Evolutionary conservation across 352 stramenopile species (phyloP).

Genomic region (Blastocystis sp.): DNA sequence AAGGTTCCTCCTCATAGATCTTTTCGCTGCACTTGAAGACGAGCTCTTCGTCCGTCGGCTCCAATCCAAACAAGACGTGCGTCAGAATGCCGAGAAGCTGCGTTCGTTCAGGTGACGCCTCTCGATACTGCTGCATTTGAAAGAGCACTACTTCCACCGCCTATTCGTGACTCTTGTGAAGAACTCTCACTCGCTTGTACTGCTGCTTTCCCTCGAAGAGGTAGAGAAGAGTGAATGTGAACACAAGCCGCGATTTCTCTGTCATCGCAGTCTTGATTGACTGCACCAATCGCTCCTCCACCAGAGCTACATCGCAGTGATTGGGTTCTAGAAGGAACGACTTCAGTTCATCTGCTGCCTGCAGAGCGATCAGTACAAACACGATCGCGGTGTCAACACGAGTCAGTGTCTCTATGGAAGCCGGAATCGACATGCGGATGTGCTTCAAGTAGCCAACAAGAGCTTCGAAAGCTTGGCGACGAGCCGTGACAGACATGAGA

Average conservation of each 20-base stretch:
- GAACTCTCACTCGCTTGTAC: neutral
- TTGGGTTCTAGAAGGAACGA: neutral
- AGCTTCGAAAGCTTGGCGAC: conserved; percentile 14
- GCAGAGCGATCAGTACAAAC: neutral
- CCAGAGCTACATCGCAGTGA: neutral
- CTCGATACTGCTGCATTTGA: neutral
- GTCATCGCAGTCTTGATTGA: neutral
- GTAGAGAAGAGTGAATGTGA: conserved; percentile 23
- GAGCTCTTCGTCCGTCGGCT: conserved; percentile 1
- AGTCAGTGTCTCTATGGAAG: neutral
- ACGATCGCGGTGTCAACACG: neutral
- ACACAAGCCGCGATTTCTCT: neutral
- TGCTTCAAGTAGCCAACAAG: neutral
- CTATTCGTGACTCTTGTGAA: neutral
- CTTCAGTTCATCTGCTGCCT: neutral
- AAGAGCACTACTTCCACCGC: conserved; percentile 46
- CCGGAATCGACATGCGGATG: neutral
- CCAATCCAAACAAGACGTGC: conserved; percentile 24
- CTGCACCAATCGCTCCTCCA: conserved; percentile 28
- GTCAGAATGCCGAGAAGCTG: conserved; percentile 24
- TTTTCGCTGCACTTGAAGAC: conserved; percentile 42
- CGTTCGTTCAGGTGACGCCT: neutral
- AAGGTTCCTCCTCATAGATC: conserved; percentile 10
- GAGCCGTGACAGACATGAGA: neutral
- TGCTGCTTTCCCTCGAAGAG: conserved; percentile 52